Conservation (phyloP, 2,329 filamentous ascomycete genomes). For the Phialophora chinensis region DNA sequence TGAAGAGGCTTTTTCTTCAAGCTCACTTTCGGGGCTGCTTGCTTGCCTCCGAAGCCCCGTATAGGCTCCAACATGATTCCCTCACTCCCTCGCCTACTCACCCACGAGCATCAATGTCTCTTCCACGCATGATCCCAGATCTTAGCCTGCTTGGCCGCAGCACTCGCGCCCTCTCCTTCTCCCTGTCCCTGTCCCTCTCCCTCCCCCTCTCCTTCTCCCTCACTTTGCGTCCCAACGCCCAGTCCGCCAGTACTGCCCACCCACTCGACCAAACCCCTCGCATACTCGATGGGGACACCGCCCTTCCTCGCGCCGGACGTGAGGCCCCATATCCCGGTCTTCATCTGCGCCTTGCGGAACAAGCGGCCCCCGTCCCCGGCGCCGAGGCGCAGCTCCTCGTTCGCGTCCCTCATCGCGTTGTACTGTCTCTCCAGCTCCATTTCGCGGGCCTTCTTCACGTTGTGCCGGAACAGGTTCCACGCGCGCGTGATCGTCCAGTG, state of each 20-base stretch:
- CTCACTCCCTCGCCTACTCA: neutral
- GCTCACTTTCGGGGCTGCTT: neutral
- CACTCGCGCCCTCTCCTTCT: neutral
- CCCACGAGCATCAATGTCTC: conserved; percentile 49
- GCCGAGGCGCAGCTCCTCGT: conserved; percentile 75
- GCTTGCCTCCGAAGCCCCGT: neutral
- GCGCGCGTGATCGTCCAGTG: conserved; percentile 99
- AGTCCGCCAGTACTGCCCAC: conserved; percentile 43
- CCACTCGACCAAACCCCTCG: conserved; percentile 54
- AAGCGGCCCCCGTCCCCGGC: conserved; percentile 63
- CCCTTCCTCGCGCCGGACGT: conserved; percentile 44
- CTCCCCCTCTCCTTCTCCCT: conserved; percentile 42
- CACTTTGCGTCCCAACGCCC: conserved; percentile 76
- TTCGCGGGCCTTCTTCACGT: conserved; percentile 68
- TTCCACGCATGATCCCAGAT: conserved; percentile 92
- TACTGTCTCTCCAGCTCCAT: conserved; percentile 78
- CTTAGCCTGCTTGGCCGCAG: conserved; percentile 69
- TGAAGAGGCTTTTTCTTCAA: neutral
- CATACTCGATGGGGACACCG: conserved; percentile 90
- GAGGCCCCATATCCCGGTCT: conserved; percentile 78
- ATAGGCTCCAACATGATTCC: neutral
- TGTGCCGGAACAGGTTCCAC: conserved; percentile 79
- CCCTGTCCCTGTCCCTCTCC: neutral
- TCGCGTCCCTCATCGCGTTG: conserved; percentile 81
- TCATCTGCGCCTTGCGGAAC: conserved; percentile 87